Evolutionary conservation across 352 stramenopile genomes (phyloP), one percentile per base, ranked within the genome.

Genomic region (Globisporangium viniferum): DNA sequence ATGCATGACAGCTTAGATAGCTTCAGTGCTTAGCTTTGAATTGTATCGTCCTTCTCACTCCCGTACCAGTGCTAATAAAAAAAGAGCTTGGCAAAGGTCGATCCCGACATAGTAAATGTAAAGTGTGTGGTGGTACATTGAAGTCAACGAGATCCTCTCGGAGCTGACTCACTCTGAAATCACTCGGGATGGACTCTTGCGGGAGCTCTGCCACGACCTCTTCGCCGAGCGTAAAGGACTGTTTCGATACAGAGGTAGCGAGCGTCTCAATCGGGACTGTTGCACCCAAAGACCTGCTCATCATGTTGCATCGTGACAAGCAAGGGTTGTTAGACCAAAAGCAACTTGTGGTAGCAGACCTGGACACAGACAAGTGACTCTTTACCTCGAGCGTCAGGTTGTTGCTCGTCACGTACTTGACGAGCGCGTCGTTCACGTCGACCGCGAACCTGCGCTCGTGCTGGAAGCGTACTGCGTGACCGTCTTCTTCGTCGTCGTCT

Each of bases 371-470:
- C 54, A 27, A 41, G 29, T 27, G 27, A 27, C n/a, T 27, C 2
- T 22, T 22, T 51, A 87, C 78, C 70, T 90, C 82, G 53, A 90
- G 68, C 12, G 75, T 72, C 18, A 90, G 73, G 33, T 62, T 84
- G 62, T 60, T 82, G 61, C 69, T 62, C 12, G 69, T 62, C 39
- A 88, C 31, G 55, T 88, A 90, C 65, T 87, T 84, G 59, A 80
- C 72, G 41, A 88, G 71, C 14, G 71, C 66, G 31, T 86, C 78
- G 12, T 63, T 86, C 48, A 90, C 80, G 60, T 87, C 80, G 18
- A 87, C 78, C 22, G 75, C 66, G 51, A 88, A 76, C 41, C 65
- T 64, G 41, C 73, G 76, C 49, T 77, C 61, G 35, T 73, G 53
- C n/a, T 53, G 46, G 8, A 84, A 57, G n/a, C 39, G 10, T 3